Evolutionary conservation across 2,329 filamentous ascomycete genomes (phyloP), one percentile per base, ranked within the genome.

Genomic region (Fusarium fujikuroi): DNA sequence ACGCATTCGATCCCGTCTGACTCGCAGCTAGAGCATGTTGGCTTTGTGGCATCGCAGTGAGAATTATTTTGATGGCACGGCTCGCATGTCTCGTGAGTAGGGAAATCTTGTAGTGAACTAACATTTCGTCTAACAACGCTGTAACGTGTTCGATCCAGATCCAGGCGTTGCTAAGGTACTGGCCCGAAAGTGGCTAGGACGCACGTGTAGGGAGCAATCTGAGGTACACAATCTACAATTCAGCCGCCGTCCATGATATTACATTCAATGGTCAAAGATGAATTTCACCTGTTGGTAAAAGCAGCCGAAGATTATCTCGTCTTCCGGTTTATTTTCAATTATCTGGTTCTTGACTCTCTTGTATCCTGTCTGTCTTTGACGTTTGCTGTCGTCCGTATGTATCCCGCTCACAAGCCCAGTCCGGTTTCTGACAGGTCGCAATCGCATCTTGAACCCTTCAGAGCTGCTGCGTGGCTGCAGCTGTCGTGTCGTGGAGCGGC

Each of bases 11-110:
- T 3, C 0, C 28, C 50, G 16, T 42, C 32, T 18, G 37, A 37
- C 5, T 40, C 14, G 25, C 60, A 70, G 2, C 50, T 50, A 7
- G 50, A 57, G 32, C 56, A 70, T 43, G 60, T 52, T 2, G 68
- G 68, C 9, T 36, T n/a, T 15, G 61, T 70, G n/a, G 10, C 43
- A 40, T 70, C 66, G 18, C 68, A 70, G 30, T 50, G 49, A 21
- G 63, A 64, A 59, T 70, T 70, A 12, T 42, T 59, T 1, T 42
- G 53, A 15, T 50, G 62, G 10, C 67, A 70, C 15, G 46, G 60
- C 1, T 69, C 65, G 23, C 68, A 70, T 9, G n/a, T 57, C 65
- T 70, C 0, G n/a, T 7, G 10, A 44, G 3, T 4, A 36, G 21
- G 30, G 21, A n/a, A 23, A 42, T 36, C 3, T 9, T 15, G 32